These are phyloP conservation scores for Pelargonium australe DNA, from an alignment of 441 rosid species.

Conservation along the genomic window DNA sequence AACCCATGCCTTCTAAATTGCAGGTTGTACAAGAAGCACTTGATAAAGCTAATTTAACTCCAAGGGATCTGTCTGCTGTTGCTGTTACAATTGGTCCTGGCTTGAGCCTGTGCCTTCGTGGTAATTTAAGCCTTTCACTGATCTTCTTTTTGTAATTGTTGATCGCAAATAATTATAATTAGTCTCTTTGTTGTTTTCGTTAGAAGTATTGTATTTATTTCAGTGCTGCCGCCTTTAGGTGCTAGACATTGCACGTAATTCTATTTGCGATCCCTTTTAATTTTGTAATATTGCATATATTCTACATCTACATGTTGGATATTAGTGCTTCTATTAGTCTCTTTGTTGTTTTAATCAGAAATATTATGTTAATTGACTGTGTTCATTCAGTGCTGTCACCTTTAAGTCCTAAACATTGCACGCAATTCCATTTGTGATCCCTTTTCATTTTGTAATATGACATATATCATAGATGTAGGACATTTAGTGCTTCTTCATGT, in stretches of 20 bases:
- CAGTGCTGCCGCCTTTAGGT: neutral
- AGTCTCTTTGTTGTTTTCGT: neutral
- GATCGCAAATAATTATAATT: neutral
- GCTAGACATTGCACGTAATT: neutral
- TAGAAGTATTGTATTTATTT: neutral
- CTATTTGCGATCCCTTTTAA: neutral
- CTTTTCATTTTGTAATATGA: neutral
- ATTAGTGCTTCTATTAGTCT: neutral
- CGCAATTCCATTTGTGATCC: neutral
- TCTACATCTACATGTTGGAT: neutral
- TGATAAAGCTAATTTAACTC: conserved; percentile 57
- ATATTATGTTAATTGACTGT: neutral
- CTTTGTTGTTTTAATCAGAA: neutral
- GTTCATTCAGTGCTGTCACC: neutral
- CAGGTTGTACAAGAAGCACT: conserved; percentile 88
- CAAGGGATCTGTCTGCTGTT: conserved; percentile 76
- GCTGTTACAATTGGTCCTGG: conserved; percentile 99
- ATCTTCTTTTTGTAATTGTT: neutral
- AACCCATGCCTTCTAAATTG: conserved; percentile 11
- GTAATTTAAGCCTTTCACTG: conserved; percentile 33
- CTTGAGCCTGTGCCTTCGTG: conserved; percentile 88
- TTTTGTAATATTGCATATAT: neutral
- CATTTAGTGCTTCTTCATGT: neutral
- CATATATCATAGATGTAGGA: neutral
- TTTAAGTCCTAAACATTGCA: neutral